phyloP scores from a whole-genome alignment of 2,329 filamentous ascomycete species.

The Diaporthe sp. region DNA sequence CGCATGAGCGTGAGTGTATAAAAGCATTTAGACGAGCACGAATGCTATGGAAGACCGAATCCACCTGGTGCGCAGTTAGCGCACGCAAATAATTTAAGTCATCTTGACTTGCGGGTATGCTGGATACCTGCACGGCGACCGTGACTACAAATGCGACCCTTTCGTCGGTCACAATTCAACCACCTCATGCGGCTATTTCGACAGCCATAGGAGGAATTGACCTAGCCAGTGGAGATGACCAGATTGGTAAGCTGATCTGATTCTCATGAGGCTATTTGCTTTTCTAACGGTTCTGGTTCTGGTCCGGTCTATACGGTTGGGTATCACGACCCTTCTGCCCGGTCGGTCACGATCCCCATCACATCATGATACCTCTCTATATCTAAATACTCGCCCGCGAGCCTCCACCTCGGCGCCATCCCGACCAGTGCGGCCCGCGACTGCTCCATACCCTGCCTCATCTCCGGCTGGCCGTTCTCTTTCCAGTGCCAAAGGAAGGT shows the following conservation, averaged over 20 bases:
- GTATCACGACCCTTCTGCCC: slow-evolving; percentile 16
- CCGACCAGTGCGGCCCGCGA: slow-evolving; percentile 49
- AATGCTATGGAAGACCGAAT: neutral
- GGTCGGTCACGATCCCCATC: slow-evolving; percentile 42
- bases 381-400: slow-evolving; percentile 54
- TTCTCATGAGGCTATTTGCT: neutral
- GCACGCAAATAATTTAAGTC: neutral
- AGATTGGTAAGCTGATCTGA: neutral
- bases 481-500: slow-evolving; percentile 55
- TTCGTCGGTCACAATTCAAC: no score
- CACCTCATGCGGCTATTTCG: neutral
- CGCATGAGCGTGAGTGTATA: neutral
- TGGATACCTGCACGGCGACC: no score
- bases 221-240: neutral
- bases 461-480: slow-evolving; percentile 52
- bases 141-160: neutral
- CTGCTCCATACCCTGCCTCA: slow-evolving; percentile 48
- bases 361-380: slow-evolving; percentile 55
- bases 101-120: neutral
- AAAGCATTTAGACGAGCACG: slow-evolving; percentile 20
- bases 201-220: neutral
- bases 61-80: neutral
- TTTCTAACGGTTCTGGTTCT: neutral
- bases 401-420: slow-evolving; percentile 52
- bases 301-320: neutral